Evolutionary conservation across 1,284 basidiomycete genomes (phyloP).

Genomic region (Trichosporon sp.): DNA sequence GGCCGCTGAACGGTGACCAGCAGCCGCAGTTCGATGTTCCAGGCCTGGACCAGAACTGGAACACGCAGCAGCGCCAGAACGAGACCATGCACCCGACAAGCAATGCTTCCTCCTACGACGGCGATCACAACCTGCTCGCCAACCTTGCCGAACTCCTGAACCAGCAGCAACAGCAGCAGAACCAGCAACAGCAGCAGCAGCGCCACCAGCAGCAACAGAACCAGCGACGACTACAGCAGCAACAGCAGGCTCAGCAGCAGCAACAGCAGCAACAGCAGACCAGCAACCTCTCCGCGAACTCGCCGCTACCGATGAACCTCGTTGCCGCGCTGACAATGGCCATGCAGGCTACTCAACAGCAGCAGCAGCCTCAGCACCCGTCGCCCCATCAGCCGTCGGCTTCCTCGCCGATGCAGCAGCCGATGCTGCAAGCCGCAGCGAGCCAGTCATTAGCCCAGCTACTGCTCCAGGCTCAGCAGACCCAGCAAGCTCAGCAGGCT

Average conservation of each 20-base stretch:
- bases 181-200: conserved; percentile 7
- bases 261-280: background rate
- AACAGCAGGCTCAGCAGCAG: conserved; percentile 10
- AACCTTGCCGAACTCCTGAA: conserved; percentile 15
- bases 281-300: background rate
- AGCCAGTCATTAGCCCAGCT: conserved; percentile 11
- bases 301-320: background rate
- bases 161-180: conserved; percentile 14
- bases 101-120: background rate
- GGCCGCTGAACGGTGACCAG: background rate
- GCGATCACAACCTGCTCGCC: conserved; percentile 15
- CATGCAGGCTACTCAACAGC: background rate
- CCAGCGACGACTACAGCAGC: conserved; percentile 7
- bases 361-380: background rate
- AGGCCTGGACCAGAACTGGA: background rate
- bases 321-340: background rate
- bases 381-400: background rate
- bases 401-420: conserved; percentile 1
- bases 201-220: conserved; percentile 5
- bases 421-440: background rate
- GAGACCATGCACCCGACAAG: background rate
- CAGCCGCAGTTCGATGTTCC: background rate
- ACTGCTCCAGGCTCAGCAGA: conserved; percentile 13
- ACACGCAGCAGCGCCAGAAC: background rate
- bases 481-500: conserved; percentile 6